A percentile compares a stretch with the other conserved stretches of the same genome.
phyloP scores from a whole-genome alignment of 805 yeast species.

The Gaillardinia entomophila region DNA sequence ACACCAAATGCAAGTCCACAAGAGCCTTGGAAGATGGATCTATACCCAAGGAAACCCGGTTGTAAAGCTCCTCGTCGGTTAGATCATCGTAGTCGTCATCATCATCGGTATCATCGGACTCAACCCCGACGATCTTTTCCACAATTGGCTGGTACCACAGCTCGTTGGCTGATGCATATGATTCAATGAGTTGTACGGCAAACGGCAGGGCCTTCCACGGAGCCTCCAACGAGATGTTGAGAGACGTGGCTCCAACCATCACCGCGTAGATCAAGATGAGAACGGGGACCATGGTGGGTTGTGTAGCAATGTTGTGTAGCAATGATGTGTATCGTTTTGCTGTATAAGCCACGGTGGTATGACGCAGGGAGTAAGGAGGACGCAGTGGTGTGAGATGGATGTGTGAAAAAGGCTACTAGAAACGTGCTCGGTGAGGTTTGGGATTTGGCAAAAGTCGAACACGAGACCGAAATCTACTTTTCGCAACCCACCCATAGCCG shows the following conservation, averaged over 20 bases:
- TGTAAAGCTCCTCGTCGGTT: not conserved
- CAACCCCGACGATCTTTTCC: not conserved
- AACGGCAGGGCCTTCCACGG: conserved; percentile 39
- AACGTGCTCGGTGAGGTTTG: no score
- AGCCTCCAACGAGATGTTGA: conserved; percentile 16
- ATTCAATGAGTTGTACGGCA: conserved; percentile 38
- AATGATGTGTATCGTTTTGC: no score
- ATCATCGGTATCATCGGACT: not conserved
- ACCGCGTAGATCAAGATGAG: no score
- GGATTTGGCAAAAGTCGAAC: no score
- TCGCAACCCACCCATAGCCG: no score
- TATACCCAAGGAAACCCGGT: conserved; percentile 2
- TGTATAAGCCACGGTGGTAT: no score
- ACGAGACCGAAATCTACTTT: no score
- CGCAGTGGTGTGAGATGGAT: no score
- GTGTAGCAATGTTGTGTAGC: no score
- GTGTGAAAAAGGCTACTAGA: no score
- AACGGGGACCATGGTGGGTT: no score
- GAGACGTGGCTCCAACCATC: not conserved
- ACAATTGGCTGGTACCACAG: conserved; percentile 24
- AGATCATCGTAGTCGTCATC: not conserved
- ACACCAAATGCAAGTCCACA: conserved; percentile 39
- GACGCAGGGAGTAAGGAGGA: no score
- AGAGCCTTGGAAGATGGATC: conserved; percentile 12
- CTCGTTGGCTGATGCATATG: conserved; percentile 29